Evolutionary conservation across 495 filamentous ascomycete genomes (phyloP), one percentile per base, ranked within the genome.

Genomic region (Penicillium subrubescens): DNA sequence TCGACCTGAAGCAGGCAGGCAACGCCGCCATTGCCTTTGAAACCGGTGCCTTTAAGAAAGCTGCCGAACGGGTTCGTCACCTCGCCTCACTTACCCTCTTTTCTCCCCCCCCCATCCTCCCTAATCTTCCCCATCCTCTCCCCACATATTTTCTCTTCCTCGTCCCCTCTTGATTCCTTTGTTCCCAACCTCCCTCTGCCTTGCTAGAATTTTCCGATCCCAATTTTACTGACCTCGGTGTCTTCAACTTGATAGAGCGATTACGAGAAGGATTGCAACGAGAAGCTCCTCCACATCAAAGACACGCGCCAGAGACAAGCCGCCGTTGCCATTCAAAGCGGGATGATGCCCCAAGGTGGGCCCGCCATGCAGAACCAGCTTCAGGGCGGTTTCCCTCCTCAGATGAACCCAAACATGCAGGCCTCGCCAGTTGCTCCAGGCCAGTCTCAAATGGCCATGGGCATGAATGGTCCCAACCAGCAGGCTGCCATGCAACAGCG

Each of bases 321-420:
- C 17, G 76, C 77, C 15, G 75, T 77, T 37, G 73, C 78, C 50
- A 57, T 70, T n/a, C 77, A 82, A 65, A 75, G 77, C 59, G 76
- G 77, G 35, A 81, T 83, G 75, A 82, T 79, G 61, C 73, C 77
- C 62, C 81, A 82, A 64, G 71, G 69, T 34, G 74, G 75, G 39
- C 56, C 37, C n/a, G 70, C 72, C 5, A 77, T 74, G 59, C 82
- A 80, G 58, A 77, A 73, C 64, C 77, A 79, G 61, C 66, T 77
- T 23, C 74, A 71, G 27, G 70, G 72, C 14, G 75, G 67, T 29
- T 86, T 87, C 56, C 77, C 81, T 8, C 81, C 79, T 15, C 86
- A 86, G 50, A 75, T 87, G 67, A 84, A 82, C 59, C 79, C 76
- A 10, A 81, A 66, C 34, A 80, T 87, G 77, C 84, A 86, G 62